Base-by-base conservation (phyloP, 2,329 filamentous ascomycete species). In the Paracoccidioides lutzii region DNA sequence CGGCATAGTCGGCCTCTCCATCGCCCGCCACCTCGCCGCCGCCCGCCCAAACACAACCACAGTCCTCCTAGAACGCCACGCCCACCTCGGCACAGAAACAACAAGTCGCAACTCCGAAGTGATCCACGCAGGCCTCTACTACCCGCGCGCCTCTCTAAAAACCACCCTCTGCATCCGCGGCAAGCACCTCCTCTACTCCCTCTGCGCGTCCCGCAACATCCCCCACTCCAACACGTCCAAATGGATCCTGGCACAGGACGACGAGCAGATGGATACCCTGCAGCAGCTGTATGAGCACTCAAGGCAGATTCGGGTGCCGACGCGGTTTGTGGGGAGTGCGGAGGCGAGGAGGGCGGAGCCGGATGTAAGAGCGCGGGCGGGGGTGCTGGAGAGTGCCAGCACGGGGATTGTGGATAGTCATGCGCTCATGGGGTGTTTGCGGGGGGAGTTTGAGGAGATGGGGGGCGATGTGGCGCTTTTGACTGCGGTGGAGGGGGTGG, bases 81-180 rank as follows among this genome's bases (percentile, higher is more conserved):
- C 76, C 28, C 77, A 79, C 52, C 78, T 87, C 32, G 90, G 90
- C 52, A 91, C 83, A 33, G 90, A 96, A 74, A 95, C 90, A 0
- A 90, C 86, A 59, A 88, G 86, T 61, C 84, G 90, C 62, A 96
- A 95, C 75, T 91, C 87, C 66, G 90, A 97, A 81, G 91, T 97
- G 55, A 94, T 98, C 63, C 93, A 98, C 69, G 93, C 88, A 0
- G 93, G 93, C 12, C 79, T 97, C 60, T 97, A 96, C 78, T 96
- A 96, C 71, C 88, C 87, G 14, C 68, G 77, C 5, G 71, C 74
- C 43, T 85, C 83, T 1, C 81, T 96, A 54, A 98, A 98, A 73
- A 89, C 90, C 0, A 73, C 74, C 14, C 81, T 98, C 10, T 98
- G 93, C 73, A 77, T 96, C 60, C 75, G 76, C 37, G 93, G 93